Evolutionary conservation across 352 stramenopile genomes (phyloP).

Genomic region (Peronospora farinosa): DNA sequence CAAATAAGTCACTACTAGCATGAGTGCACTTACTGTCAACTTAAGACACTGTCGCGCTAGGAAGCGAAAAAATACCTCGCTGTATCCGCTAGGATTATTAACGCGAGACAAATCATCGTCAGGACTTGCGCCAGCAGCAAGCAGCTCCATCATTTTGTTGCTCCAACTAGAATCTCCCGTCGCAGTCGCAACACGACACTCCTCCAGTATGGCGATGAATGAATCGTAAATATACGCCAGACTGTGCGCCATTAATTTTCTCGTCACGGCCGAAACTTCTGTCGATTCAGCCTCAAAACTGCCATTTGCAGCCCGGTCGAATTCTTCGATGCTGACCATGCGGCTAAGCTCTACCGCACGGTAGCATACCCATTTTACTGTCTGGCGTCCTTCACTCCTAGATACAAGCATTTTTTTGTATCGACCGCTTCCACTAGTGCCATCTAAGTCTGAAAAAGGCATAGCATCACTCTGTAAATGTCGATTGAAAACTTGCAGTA

Average conservation of each 20-base stretch:
- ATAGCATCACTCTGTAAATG: slow-evolving; percentile 31
- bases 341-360: slow-evolving; percentile 25
- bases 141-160: slow-evolving; percentile 30
- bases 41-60: slow-evolving; percentile 42
- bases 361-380: slow-evolving; percentile 46
- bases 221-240: slow-evolving; percentile 37
- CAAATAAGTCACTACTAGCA: background rate
- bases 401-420: slow-evolving; percentile 25
- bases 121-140: slow-evolving; percentile 24
- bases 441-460: slow-evolving; percentile 7
- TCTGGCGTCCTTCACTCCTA: slow-evolving; percentile 37
- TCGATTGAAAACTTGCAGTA: slow-evolving; percentile 39
- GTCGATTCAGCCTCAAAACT: slow-evolving; percentile 14
- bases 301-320: slow-evolving; percentile 14
- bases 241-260: slow-evolving; percentile 24
- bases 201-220: slow-evolving; percentile 35
- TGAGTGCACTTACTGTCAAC: slow-evolving; percentile 31
- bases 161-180: slow-evolving; percentile 24
- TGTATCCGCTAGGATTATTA: slow-evolving; percentile 9
- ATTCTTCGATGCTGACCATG: slow-evolving; percentile 28
- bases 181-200: slow-evolving; percentile 20
- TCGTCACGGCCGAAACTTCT: slow-evolving; percentile 6
- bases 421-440: background rate
- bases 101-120: slow-evolving; percentile 14
- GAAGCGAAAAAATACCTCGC: slow-evolving; percentile 43